phyloP scores from a whole-genome alignment of 1,284 basidiomycete species.

The Fomitopsis palustris region DNA sequence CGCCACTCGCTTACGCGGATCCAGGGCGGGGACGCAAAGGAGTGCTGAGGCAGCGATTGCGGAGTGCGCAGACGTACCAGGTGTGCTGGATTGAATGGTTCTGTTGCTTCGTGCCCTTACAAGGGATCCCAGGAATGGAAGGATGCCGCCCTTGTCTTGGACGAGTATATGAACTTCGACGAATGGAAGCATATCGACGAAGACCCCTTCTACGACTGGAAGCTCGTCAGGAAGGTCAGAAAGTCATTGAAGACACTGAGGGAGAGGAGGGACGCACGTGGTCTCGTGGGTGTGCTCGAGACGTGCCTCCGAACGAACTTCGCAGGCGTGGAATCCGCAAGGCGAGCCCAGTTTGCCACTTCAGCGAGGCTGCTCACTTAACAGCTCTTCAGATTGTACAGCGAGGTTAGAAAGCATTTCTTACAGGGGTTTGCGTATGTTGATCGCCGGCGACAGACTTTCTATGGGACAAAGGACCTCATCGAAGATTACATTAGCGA shows the following conservation, averaged over 20 bases:
- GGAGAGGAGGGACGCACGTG: constrained; percentile 76
- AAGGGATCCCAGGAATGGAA: constrained; percentile 69
- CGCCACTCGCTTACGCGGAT: background rate
- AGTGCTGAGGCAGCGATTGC: constrained; percentile 67
- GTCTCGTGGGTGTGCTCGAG: constrained; percentile 87
- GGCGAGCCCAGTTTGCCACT: constrained; percentile 34
- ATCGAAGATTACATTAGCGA: constrained; percentile 88
- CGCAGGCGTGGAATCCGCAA: constrained; percentile 88
- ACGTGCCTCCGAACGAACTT: constrained; percentile 93
- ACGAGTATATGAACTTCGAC: constrained; percentile 79
- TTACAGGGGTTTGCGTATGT: constrained; percentile 1
- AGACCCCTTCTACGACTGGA: constrained; percentile 88
- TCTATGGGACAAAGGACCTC: constrained; percentile 82
- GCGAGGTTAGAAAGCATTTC: constrained; percentile 76
- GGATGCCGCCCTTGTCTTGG: constrained; percentile 73
- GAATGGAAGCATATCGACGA: constrained; percentile 88
- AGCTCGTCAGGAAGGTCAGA: constrained; percentile 70
- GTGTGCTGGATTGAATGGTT: constrained; percentile 21
- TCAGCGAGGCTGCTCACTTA: constrained; percentile 3
- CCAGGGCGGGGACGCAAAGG: constrained; percentile 86
- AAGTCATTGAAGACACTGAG: constrained; percentile 61
- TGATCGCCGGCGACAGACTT: constrained; percentile 58
- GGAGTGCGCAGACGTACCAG: constrained; percentile 71
- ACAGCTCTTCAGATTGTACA: constrained; percentile 64
- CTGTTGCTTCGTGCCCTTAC: background rate